Evolutionary conservation across 2,329 filamentous ascomycete species (phyloP), one percentile per base, ranked within the genome.

Genomic region (Orbilia blumenaviensis): DNA sequence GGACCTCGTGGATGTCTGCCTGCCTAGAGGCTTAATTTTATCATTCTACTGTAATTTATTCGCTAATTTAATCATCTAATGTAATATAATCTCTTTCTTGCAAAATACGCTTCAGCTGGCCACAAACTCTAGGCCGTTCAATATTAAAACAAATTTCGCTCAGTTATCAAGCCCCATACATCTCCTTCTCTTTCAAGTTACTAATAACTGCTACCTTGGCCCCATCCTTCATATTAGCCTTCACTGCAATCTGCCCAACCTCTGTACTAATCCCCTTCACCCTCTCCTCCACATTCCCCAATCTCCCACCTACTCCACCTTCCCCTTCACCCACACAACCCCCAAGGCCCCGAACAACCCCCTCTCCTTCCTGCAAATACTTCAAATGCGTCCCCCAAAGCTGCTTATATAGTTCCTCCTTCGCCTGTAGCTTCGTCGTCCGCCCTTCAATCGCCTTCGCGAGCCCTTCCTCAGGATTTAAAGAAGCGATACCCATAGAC

Each of bases 341-440:
- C 46, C 27, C 63, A 42, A 76, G 27, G 1, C 72, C 72, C 16
- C 41, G n/a, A 25, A 69, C 64, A 10, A 69, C 58, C 1, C 64
- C 64, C 12, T 54, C 52, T 5, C 58, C 72, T 69, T 76, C 72
- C 32, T 66, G 64, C 23, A 76, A 54, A 50, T 76, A 48, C 41
- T 64, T 76, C 32, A 76, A 34, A 69, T 76, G 46, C 29, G 72
- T 52, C 8, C n/a, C 58, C 72, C 64, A 69, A 41, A 76, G 64
- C 12, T 76, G 72, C 4, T 69, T 66, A 32, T 76, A 76, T 42
- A 76, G 29, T 29, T 64, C 64, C 18, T 76, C 72, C 14, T 76
- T 76, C 2, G 60, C 42, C 34, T 66, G 36, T 32, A 76, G 14
- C 25, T 76, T 76, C 16, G 16, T 25, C 14, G 21, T 34, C 21